Conservation (phyloP, 129 eudicot genomes). For the Dittrichia graveolens region DNA sequence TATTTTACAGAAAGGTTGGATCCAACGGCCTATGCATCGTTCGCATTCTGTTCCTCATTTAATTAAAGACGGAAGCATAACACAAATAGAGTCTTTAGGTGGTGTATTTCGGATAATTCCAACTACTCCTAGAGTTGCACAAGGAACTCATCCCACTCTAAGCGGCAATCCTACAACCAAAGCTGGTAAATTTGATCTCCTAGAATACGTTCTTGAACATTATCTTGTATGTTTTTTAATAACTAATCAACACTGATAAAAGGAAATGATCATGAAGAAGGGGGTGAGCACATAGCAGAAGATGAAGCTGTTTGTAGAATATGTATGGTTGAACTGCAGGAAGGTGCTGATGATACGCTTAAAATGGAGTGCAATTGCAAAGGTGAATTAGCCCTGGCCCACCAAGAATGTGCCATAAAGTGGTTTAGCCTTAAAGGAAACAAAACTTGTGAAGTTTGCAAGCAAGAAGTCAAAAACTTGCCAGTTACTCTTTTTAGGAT, state of each 20-base stretch:
- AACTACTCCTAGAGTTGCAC: conserved; percentile 56
- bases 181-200: conserved; percentile 49
- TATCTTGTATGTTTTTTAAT: conserved; percentile 4
- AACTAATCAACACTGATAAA: conserved; percentile 39
- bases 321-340: conserved; percentile 86
- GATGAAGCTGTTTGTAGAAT: conserved; percentile 98
- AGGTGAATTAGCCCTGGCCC: conserved; percentile 93
- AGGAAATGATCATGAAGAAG: conserved; percentile 39
- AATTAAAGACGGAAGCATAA: conserved; percentile 60
- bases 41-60: conserved; percentile 84
- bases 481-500: conserved; percentile 88
- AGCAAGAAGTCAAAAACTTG: conserved; percentile 82
- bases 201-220: background rate
- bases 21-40: conserved; percentile 56
- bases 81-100: conserved; percentile 55
- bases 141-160: conserved; percentile 36
- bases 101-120: conserved; percentile 73
- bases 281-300: conserved; percentile 70
- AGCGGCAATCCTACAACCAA: conserved; percentile 32
- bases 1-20: conserved; percentile 56
- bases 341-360: conserved; percentile 77
- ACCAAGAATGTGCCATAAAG: conserved; percentile 87
- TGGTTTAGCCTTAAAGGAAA: conserved; percentile 98
- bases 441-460: conserved; percentile 95
- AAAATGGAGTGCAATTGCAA: conserved; percentile 96